Base-by-base conservation (phyloP, 2,329 filamentous ascomycete genomes). In the Colletotrichum sp. region DNA sequence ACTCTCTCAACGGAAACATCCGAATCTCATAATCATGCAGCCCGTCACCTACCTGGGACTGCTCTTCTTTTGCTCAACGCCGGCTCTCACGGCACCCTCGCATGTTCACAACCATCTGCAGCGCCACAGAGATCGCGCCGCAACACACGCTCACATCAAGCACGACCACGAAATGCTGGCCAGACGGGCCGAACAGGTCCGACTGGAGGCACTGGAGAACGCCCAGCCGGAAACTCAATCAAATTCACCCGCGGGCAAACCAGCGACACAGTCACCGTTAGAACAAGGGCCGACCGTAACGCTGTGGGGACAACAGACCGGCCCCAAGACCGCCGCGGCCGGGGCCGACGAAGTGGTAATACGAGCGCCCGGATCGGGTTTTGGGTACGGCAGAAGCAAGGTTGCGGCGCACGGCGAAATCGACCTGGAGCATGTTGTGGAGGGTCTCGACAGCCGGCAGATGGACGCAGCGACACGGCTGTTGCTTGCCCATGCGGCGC, bases 71-170 rank as follows among this genome's bases (percentile, higher is more conserved):
- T n/a, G 66, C 62, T 66, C 75, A 10, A 26, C 66, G 28, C 49
- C 64, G 36, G 52, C 34, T n/a, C 36, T 66, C 21, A 34, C 75
- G 16, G 75, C 75, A 13, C 75, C 75, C 7, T 75, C 71, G 18
- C 30, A 71, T 24, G 71, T 68, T 24, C 75, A 75, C 67, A 71
- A 49, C 28, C 75, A 77, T 39, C 66, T 75, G 13, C 71, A 77
- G 26, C 74, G 74, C 26, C 74, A 76, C 36, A 69, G 75, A 69
- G 63, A 68, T 18, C 72, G 68, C 26, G 68, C 34, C 30, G 70
- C 70, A 13, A 76, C 65, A 60, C 74, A 76, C n/a, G 70, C 70
- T 5, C 74, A 74, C 59, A 65, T 60, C 15, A 74, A 44, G 32
- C 65, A 74, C 21, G 44, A 65, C 15, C 64, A 76, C 49, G 30